Conservation (phyloP, 1,284 basidiomycete species). For the Ustilago shanxiensis region DNA sequence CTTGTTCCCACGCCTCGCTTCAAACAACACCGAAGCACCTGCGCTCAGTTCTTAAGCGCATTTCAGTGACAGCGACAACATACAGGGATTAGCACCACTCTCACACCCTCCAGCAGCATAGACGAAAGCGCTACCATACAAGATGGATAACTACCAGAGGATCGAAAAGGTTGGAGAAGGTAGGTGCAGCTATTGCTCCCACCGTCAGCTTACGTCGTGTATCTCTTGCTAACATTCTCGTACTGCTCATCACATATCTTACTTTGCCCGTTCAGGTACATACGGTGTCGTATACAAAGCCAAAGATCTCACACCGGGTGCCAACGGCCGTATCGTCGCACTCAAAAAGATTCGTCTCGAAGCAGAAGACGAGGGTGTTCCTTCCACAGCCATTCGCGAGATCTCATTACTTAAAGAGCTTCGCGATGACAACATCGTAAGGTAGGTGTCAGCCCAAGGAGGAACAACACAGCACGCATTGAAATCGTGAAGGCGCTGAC, state of each 20-base stretch:
- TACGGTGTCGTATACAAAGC: slow-evolving; percentile 93
- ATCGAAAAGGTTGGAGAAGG: slow-evolving; percentile 79
- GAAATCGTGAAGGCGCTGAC: neutral
- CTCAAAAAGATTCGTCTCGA: slow-evolving; percentile 97
- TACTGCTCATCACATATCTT: neutral
- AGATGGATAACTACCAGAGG: slow-evolving; percentile 74
- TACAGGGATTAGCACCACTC: neutral
- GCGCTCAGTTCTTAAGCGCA: neutral
- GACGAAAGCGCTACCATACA: neutral
- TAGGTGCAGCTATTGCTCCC: slow-evolving; percentile 19
- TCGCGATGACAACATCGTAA: slow-evolving; percentile 94
- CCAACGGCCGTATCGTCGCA: slow-evolving; percentile 72
- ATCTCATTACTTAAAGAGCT: slow-evolving; percentile 97
- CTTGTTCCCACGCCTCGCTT: neutral
- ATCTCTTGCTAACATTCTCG: neutral
- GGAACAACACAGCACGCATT: no score
- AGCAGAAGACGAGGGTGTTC: slow-evolving; percentile 97
- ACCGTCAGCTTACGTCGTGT: neutral
- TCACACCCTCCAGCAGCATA: neutral
- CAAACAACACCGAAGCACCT: neutral
- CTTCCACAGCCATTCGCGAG: slow-evolving; percentile 96
- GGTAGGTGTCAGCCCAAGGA: slow-evolving; percentile 29
- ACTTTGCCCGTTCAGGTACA: slow-evolving; percentile 77
- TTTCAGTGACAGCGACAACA: neutral
- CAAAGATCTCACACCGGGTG: slow-evolving; percentile 76